A percentile compares a stretch with the other conserved stretches of the same genome.
Evolutionary conservation across 2,329 filamentous ascomycete genomes (phyloP).

Genomic region (Aspergillus luchuensis): DNA sequence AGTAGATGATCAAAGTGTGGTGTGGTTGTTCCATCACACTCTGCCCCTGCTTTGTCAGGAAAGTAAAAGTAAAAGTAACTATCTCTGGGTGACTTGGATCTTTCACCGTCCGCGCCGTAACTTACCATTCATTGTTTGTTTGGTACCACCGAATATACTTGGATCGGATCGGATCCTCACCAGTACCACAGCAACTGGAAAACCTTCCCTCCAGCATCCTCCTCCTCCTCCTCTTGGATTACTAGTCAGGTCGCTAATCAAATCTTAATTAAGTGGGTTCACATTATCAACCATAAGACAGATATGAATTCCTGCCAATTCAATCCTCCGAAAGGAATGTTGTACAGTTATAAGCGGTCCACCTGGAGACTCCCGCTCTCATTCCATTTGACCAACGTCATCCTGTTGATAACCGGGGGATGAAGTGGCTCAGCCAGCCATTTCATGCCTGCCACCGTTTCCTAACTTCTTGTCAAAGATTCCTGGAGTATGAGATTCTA

Average conservation of each 20-base stretch:
- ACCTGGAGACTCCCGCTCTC: constrained; percentile 6
- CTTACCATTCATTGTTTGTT: background rate
- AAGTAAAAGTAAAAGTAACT: too few relatives aligned
- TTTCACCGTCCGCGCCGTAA: background rate
- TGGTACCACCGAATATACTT: background rate
- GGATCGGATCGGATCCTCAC: background rate
- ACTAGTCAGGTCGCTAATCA: background rate
- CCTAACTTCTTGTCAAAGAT: background rate
- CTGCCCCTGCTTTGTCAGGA: too few relatives aligned
- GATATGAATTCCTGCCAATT: constrained; percentile 1
- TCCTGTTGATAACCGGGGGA: background rate
- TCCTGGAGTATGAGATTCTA: background rate
- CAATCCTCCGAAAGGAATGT: constrained; percentile 5
- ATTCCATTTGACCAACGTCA: constrained; percentile 6
- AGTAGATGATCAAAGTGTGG: background rate
- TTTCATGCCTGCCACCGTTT: background rate
- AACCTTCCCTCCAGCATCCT: background rate
- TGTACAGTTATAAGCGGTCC: constrained; percentile 9
- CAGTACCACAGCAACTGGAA: background rate
- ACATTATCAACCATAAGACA: background rate
- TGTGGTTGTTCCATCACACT: background rate
- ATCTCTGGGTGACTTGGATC: background rate
- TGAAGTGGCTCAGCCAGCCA: constrained; percentile 7
- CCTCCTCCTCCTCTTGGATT: background rate
- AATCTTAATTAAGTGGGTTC: constrained; percentile 3